A percentile compares a stretch with the other conserved stretches of the same genome.
These are phyloP conservation scores for Podila epicladia DNA, from an alignment of 192 early-diverging fungal species.

Conservation along the genomic window DNA sequence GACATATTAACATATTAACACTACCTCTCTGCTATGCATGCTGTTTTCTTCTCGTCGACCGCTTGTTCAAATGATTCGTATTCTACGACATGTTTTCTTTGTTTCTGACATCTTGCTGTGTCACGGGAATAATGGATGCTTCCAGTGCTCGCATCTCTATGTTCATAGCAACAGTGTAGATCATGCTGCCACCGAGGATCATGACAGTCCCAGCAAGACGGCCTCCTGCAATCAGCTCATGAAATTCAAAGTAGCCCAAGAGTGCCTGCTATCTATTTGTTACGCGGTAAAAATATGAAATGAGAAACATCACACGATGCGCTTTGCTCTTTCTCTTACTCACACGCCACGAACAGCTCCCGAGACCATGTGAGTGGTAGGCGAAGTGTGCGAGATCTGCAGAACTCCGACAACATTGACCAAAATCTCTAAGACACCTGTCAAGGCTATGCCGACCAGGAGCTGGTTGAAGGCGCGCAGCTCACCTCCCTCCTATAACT, in stretches of 20 bases:
- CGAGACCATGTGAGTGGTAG: conserved; percentile 67
- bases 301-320: too few relatives aligned
- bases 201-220: conserved; percentile 45
- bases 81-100: too few relatives aligned
- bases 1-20: too few relatives aligned
- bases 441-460: conserved; percentile 43
- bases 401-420: conserved; percentile 70
- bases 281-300: too few relatives aligned
- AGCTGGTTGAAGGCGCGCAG: conserved; percentile 18
- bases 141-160: conserved; percentile 22
- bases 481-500: neutral
- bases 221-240: conserved; percentile 44
- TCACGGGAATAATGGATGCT: conserved; percentile 31
- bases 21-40: too few relatives aligned
- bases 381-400: conserved; percentile 70
- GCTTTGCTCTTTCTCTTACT: conserved; percentile 4
- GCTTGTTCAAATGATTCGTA: too few relatives aligned
- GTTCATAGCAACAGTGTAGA: conserved; percentile 47
- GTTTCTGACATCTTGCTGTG: conserved; percentile 19
- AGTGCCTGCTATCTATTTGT: conserved; percentile 41
- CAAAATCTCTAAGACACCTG: conserved; percentile 67
- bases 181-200: conserved; percentile 40
- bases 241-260: conserved; percentile 41
- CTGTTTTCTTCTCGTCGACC: too few relatives aligned
- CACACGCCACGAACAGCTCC: conserved; percentile 69